Base-by-base conservation (phyloP, 2,329 filamentous ascomycete species). In the Falciphora oryzae region DNA sequence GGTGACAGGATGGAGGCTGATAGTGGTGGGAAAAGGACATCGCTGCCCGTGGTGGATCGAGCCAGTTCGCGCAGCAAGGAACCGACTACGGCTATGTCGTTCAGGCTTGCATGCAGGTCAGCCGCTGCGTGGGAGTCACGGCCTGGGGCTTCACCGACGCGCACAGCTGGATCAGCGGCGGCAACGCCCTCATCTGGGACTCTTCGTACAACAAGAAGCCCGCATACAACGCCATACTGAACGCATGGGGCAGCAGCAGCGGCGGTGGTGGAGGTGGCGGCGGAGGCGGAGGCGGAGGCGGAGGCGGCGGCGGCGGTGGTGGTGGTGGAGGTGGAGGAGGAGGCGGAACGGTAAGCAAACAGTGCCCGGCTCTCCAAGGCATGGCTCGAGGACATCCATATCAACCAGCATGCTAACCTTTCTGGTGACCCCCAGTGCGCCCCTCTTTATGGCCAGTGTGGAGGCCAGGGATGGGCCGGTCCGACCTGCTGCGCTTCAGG, bases 81-180 rank as follows among this genome's bases (percentile, higher is more conserved):
- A 69, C 71, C 13, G 77, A 77, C 44, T 84, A 80, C 66, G 73
- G 60, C 53, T 66, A 67, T 6, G 69, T 73, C 14, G 68, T 70
- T 3, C 67, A 65, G 27, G 68, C 70, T 13, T 74, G 72, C 63
- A 67, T 72, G 65, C 67, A 68, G 7, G 69, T 72, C 31, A 10
- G 65, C 57, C 65, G 68, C 27, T 74, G 71, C 57, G 70, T 73
- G 18, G 72, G 72, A 8, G 68, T 73, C 44, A 77, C 74, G 25
- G 68, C 75, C 58, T 76, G 75, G 75, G 74, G 75, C 68, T 75
- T 71, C 64, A 73, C 71, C 27, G 75, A 76, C 66, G 73, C 71
- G 68, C 72, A 75, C 63, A 73, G 70, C 64, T 75, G 74, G 75
- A 71, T 76, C 63, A 63, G 62, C 62, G 57, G 58, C 62, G 31